A percentile compares a stretch with the other conserved stretches of the same genome.
Evolutionary conservation across 1,284 basidiomycete species (phyloP).

Genomic region (Fistulina hepatica): DNA sequence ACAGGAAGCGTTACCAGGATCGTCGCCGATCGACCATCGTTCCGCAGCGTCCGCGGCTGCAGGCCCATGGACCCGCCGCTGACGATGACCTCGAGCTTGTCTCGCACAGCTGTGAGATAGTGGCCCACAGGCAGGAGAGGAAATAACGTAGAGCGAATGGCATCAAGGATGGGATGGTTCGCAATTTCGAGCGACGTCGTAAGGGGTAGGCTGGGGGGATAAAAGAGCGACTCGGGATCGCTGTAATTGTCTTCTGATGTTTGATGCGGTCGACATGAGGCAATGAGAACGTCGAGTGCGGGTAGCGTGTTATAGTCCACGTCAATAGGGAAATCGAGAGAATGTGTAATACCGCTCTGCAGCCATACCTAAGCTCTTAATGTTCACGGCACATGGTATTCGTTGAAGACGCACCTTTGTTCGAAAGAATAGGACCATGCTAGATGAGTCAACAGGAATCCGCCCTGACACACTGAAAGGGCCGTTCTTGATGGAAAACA

Average conservation of each 20-base stretch:
- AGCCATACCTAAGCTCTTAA: background rate
- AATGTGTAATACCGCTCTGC: conserved; percentile 68
- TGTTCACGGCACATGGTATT: conserved; percentile 2
- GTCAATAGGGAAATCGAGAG: conserved; percentile 71
- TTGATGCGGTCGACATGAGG: conserved; percentile 57
- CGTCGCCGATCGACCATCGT: conserved; percentile 61
- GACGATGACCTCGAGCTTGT: conserved; percentile 58
- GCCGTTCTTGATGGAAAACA: conserved; percentile 48
- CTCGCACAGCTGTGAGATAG: conserved; percentile 54
- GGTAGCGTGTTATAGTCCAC: conserved; percentile 64
- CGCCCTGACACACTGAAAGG: conserved; percentile 59
- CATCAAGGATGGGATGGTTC: conserved; percentile 69
- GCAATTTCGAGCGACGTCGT: conserved; percentile 67
- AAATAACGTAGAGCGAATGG: conserved; percentile 58
- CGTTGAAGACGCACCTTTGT: conserved; percentile 43
- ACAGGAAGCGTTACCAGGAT: conserved; percentile 63
- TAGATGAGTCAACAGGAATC: conserved; percentile 58
- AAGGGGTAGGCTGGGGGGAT: conserved; percentile 58
- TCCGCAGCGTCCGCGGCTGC: conserved; percentile 40
- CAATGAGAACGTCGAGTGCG: conserved; percentile 68
- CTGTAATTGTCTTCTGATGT: conserved; percentile 44
- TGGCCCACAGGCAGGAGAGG: conserved; percentile 55
- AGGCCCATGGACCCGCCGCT: conserved; percentile 47
- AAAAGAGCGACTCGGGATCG: conserved; percentile 58
- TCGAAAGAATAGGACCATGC: conserved; percentile 65